Evolutionary conservation across 306 rosid species (phyloP).

Genomic region (Castanea mollissima): DNA sequence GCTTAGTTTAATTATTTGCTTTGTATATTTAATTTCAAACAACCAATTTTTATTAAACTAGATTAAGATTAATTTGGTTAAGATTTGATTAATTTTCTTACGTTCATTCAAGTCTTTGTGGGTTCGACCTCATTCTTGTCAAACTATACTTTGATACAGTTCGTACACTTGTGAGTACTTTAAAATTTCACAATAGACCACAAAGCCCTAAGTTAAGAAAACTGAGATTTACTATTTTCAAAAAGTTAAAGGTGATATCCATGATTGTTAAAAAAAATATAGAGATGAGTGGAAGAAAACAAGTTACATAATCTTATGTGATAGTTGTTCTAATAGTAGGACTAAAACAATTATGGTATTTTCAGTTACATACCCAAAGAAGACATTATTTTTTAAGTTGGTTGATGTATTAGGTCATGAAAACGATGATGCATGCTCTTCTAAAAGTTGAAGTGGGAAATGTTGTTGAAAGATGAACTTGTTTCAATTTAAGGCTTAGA

Average conservation of each 20-base stretch:
- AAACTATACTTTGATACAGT: no score
- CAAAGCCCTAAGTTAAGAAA: constrained; percentile 60
- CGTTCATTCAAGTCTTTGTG: no score
- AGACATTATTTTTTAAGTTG: constrained; percentile 54
- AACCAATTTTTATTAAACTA: no score
- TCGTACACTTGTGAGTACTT: no score
- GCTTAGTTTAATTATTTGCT: no score
- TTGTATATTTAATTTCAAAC: no score
- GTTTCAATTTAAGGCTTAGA: no score
- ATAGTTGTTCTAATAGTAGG: constrained; percentile 53
- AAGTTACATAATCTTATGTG: constrained; percentile 61
- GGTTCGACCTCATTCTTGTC: no score
- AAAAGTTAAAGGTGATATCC: constrained; percentile 57
- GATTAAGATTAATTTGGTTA: no score
- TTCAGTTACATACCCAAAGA: constrained; percentile 52
- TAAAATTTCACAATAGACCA: constrained; percentile 24
- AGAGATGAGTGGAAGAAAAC: constrained; percentile 67
- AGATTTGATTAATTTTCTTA: no score
- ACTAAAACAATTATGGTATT: constrained; percentile 41
- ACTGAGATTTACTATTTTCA: constrained; percentile 48
- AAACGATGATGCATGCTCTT: constrained; percentile 53
- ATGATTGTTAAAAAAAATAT: constrained; percentile 42
- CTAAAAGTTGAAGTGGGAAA: constrained; percentile 65
- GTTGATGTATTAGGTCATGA: constrained; percentile 55
- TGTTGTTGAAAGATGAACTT: constrained; percentile 47